A percentile compares a stretch with the other conserved stretches of the same genome.
phyloP scores from a whole-genome alignment of 2,329 filamentous ascomycete genomes.

The Chaetomium sp. region DNA sequence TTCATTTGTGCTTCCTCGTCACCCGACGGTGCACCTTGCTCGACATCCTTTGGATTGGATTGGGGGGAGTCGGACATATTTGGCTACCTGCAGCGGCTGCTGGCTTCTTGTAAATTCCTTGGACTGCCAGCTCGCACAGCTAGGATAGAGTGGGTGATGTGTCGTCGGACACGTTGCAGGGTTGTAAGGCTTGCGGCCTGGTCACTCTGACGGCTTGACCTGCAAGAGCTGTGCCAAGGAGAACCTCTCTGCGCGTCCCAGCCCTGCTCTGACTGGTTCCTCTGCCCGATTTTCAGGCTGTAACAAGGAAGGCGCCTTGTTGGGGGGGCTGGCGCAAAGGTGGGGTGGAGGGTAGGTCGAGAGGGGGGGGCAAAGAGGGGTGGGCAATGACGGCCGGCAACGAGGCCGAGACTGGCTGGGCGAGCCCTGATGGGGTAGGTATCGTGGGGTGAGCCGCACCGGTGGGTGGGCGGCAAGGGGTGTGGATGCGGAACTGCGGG shows the following conservation, averaged over 20 bases:
- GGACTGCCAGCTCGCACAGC: conserved; percentile 60
- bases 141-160: conserved; percentile 59
- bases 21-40: conserved; percentile 88
- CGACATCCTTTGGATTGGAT: conserved; percentile 93
- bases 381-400: conserved; percentile 29
- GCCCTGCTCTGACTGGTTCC: conserved; percentile 41
- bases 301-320: conserved; percentile 43
- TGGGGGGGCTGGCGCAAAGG: conserved; percentile 30
- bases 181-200: conserved; percentile 56
- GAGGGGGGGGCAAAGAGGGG: conserved; percentile 10
- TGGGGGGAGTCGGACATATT: conserved; percentile 88
- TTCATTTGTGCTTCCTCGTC: conserved; percentile 96
- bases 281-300: conserved; percentile 51
- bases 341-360: conserved; percentile 24
- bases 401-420: conserved; percentile 28
- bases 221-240: conserved; percentile 58
- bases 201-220: conserved; percentile 49
- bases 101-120: conserved; percentile 63
- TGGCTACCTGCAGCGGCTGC: conserved; percentile 69
- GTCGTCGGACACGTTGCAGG: conserved; percentile 64
- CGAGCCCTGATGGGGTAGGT: conserved; percentile 28
- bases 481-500: conserved; percentile 44
- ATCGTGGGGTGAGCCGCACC: conserved; percentile 18
- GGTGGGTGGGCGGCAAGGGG: conserved; percentile 30
- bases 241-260: conserved; percentile 38